Percentiles rank a stretch among this genome's conserved stretches.
Conservation (phyloP, 2,329 filamentous ascomycete species). For the Byssothecium circinans region DNA sequence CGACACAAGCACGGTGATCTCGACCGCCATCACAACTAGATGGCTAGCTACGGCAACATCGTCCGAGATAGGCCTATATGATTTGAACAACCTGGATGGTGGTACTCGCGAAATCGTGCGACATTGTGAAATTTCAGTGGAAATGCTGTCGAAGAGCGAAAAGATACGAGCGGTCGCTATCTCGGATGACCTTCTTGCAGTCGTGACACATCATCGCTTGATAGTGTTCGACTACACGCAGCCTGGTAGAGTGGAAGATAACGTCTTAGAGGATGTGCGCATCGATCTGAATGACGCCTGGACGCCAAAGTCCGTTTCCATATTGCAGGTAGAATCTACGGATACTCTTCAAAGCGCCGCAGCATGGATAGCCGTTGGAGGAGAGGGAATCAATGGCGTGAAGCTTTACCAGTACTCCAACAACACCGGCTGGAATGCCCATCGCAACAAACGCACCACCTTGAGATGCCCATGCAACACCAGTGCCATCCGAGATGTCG, state of each 20-base stretch:
- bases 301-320: conserved; percentile 20
- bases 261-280: conserved; percentile 6
- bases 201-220: conserved; percentile 23
- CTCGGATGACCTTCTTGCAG: conserved; percentile 23
- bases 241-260: conserved; percentile 1
- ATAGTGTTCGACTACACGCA: conserved; percentile 22
- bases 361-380: conserved; percentile 22
- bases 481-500: conserved; percentile 17
- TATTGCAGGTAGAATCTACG: conserved; percentile 14
- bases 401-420: conserved; percentile 19
- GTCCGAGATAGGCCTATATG: conserved; percentile 19
- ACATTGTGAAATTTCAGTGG: not conserved
- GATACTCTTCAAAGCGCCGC: conserved; percentile 3
- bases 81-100: conserved; percentile 8
- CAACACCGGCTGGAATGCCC: no score
- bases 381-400: conserved; percentile 22
- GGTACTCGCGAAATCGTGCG: conserved; percentile 4
- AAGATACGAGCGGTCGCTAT: conserved; percentile 19
- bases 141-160: conserved; percentile 7
- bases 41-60: conserved; percentile 18
- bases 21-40: conserved; percentile 18
- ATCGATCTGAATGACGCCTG: conserved; percentile 16
- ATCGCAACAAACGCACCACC: no score
- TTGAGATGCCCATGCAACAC: conserved; percentile 18
- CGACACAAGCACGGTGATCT: conserved; percentile 10